Evolutionary conservation across 768 basidiomycete genomes (phyloP).

Genomic region (Amylocystis lapponica): DNA sequence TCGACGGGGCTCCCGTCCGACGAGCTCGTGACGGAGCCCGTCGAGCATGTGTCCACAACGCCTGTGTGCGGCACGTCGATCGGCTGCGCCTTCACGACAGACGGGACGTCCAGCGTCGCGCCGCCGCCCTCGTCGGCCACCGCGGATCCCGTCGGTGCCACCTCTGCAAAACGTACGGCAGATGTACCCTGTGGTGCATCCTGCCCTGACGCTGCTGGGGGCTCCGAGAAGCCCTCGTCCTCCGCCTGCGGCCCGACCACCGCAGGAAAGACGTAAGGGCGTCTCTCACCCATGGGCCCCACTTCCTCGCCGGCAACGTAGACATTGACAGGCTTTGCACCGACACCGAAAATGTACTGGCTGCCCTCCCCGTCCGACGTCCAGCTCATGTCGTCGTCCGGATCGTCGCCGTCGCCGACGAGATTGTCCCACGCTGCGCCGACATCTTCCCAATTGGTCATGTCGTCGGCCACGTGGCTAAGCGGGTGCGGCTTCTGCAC

Average conservation of each 20-base stretch:
- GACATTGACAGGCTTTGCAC: conserved; percentile 4
- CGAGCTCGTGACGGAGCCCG: conserved; percentile 40
- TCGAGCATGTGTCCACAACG: conserved; percentile 22
- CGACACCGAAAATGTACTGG: conserved; percentile 1
- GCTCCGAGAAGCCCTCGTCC: conserved; percentile 3
- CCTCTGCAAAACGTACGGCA: conserved; percentile 18
- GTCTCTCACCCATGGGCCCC: conserved; percentile 40
- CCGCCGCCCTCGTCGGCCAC: conserved; percentile 1
- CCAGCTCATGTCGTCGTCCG: conserved; percentile 48
- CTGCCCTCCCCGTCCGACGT: conserved; percentile 39
- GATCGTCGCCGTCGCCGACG: conserved; percentile 46
- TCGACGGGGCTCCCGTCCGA: conserved; percentile 44
- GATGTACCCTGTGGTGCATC: conserved; percentile 3
- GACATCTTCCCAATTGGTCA: conserved; percentile 15
- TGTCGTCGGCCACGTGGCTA: background rate
- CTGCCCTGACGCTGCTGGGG: background rate
- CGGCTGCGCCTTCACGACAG: conserved; percentile 15
- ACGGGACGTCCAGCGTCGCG: conserved; percentile 13
- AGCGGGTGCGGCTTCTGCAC: conserved; percentile 33
- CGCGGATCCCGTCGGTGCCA: background rate
- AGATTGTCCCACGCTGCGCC: conserved; percentile 48
- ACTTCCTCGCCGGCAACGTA: conserved; percentile 27
- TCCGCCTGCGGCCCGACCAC: conserved; percentile 6
- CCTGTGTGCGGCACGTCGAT: conserved; percentile 19
- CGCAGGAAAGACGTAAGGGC: conserved; percentile 24